phyloP scores from a whole-genome alignment of 345 rosid species.

The Crucihimalaya himalaica region DNA sequence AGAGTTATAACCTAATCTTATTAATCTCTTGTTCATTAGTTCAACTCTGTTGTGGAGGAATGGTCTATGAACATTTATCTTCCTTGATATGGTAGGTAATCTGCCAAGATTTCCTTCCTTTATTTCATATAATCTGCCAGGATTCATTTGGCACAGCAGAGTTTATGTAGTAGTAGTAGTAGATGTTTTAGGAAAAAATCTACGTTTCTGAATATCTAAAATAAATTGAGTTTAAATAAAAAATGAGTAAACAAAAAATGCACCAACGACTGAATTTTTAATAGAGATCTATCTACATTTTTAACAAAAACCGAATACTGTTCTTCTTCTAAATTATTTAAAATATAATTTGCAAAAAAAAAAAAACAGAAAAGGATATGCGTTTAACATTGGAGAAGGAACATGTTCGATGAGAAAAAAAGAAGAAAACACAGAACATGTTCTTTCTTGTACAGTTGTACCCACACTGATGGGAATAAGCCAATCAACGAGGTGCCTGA shows the following conservation, averaged over 20 bases:
- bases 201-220: background rate
- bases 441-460: constrained; percentile 7
- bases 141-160: background rate
- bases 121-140: background rate
- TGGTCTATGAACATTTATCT: background rate
- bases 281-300: too few relatives aligned
- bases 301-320: too few relatives aligned
- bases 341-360: background rate
- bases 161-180: background rate
- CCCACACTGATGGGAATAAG: constrained; percentile 7
- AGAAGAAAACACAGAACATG: constrained; percentile 16
- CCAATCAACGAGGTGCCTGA: background rate
- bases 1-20: background rate
- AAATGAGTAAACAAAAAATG: background rate
- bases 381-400: constrained; percentile 19
- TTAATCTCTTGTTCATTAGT: background rate
- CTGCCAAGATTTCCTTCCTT: background rate
- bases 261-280: background rate
- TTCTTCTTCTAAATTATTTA: too few relatives aligned
- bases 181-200: too few relatives aligned
- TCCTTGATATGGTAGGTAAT: constrained; percentile 24
- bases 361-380: background rate
- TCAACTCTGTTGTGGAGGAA: constrained; percentile 4
- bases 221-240: background rate
- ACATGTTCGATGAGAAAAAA: constrained; percentile 1